Conservation (phyloP, 192 early-diverging fungal species). For the Entomortierella chlamydospora region DNA sequence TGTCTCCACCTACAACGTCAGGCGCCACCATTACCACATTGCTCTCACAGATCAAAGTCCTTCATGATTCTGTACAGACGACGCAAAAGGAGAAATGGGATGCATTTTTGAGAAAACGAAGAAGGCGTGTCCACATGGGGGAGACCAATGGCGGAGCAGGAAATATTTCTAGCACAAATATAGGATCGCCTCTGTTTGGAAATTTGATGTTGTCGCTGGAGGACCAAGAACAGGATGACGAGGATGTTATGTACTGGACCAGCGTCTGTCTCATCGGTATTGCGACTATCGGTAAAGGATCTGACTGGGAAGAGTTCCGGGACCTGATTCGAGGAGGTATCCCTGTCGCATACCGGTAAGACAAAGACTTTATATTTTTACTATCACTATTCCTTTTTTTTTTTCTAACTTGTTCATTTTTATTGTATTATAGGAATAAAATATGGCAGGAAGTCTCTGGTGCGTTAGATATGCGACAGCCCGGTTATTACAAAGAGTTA, state of each 20-base stretch:
- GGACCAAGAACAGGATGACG: constrained; percentile 46
- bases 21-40: constrained; percentile 27
- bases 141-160: constrained; percentile 32
- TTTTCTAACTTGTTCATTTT: not conserved
- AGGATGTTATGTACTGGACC: constrained; percentile 45
- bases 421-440: constrained; percentile 42
- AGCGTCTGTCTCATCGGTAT: constrained; percentile 52
- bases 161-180: constrained; percentile 39
- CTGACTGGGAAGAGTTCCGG: constrained; percentile 52
- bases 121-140: constrained; percentile 39
- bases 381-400: constrained; percentile 6
- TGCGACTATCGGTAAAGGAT: constrained; percentile 48
- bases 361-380: not conserved
- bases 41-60: constrained; percentile 51
- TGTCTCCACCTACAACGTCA: constrained; percentile 35
- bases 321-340: constrained; percentile 48
- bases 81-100: constrained; percentile 55
- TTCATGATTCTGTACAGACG: constrained; percentile 49
- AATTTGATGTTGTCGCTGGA: constrained; percentile 24
- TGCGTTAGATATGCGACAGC: constrained; percentile 37
- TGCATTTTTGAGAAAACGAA: constrained; percentile 34
- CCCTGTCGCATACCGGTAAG: constrained; percentile 48
- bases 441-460: constrained; percentile 52
- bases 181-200: constrained; percentile 39
- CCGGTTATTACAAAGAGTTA: constrained; percentile 42